phyloP scores from a whole-genome alignment of 2,329 filamentous ascomycete genomes.

The Exophiala mesophila region DNA sequence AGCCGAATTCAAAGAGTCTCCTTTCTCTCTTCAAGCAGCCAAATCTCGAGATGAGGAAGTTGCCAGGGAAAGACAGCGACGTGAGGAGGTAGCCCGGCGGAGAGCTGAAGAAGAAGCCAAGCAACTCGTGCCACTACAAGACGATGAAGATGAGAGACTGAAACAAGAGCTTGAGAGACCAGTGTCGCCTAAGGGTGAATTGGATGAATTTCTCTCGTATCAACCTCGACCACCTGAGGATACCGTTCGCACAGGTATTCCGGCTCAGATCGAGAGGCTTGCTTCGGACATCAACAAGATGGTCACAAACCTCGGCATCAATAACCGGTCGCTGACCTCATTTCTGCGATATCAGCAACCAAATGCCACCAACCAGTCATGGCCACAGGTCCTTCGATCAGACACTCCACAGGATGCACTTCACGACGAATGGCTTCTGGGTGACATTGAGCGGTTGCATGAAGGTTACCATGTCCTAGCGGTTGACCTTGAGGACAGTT shows the following conservation, averaged over 20 bases:
- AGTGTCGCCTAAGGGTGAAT: conserved; percentile 38
- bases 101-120: conserved; percentile 28
- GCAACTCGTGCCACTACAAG: conserved; percentile 37
- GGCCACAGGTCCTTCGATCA: conserved; percentile 37
- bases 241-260: conserved; percentile 41
- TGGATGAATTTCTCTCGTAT: conserved; percentile 47
- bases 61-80: conserved; percentile 22
- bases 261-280: conserved; percentile 46
- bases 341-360: conserved; percentile 49
- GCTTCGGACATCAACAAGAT: conserved; percentile 63
- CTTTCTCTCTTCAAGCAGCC: conserved; percentile 22
- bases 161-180: conserved; percentile 42
- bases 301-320: conserved; percentile 88
- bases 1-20: conserved; percentile 30
- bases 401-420: conserved; percentile 63
- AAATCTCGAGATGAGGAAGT: conserved; percentile 21
- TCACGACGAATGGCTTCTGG: conserved; percentile 66
- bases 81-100: conserved; percentile 17
- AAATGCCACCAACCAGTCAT: conserved; percentile 49
- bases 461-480: conserved; percentile 61
- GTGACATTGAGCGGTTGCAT: conserved; percentile 67
- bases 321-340: conserved; percentile 61
- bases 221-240: conserved; percentile 43
- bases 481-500: conserved; percentile 60
- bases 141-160: conserved; percentile 45